Base-by-base conservation (phyloP, 306 rosid species). In the Acacia melanoxylon region DNA sequence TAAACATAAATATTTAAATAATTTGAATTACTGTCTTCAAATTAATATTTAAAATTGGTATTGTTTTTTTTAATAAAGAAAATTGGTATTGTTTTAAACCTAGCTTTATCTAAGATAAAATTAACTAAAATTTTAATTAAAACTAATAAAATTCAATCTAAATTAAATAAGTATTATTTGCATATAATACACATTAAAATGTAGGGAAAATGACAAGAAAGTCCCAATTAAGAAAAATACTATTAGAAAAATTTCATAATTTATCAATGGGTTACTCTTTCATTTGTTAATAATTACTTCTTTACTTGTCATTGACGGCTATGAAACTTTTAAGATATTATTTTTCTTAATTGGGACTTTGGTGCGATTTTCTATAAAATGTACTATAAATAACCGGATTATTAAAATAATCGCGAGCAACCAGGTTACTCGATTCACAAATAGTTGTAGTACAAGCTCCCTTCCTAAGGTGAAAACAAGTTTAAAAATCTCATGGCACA, bases 381-480 rank as follows among this genome's bases (percentile, higher is more conserved):
- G 31, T 22, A 33, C 35, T 41, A 8, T 8, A 19, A 17, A 66
- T 16, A 31, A 67, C 44, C 33, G 15, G 35, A 29, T 14, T 13
- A 56, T 45, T 13, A 52, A 37, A 52, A 41, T 25, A 25, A 79
- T 24, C 15, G 59, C 31, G 3, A 24, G 61, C 52, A 77, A 75
- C 10, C 25, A 19, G 33, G 8, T 48, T 10, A 44, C 63, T 20
- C 35, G 24, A 29, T n/a, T 45, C 45, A 54, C 31, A 35, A 22
- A 29, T 66, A 72, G 49, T 72, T 77, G 49, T 24, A 70, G 52
- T 35, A 74, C 78, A 65, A 75, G 54, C 88, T 79, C 81, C 88
- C 83, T 82, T 83, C 82, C 67, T 75, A 68, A 82, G 77, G 68
- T 82, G 82, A 80, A 70, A 63, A 66, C 20, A 54, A 19, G 83